Conservation (phyloP, 139 green algal species). For the Coccomyxa sp. region DNA sequence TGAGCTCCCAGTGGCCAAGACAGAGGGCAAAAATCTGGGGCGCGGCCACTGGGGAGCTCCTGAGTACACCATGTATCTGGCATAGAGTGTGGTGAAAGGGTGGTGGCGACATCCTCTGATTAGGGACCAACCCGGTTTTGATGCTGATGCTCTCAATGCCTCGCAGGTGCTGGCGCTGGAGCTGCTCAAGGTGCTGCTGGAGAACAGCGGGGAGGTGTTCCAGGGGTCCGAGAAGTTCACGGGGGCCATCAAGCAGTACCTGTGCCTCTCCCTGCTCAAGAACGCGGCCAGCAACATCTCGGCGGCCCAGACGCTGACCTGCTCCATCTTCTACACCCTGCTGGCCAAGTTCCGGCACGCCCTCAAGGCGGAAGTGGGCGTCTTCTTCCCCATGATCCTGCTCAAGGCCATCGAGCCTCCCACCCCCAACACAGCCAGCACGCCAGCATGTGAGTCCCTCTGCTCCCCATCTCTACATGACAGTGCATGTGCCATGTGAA, state of each 20-base stretch:
- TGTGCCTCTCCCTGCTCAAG: slow-evolving; percentile 93
- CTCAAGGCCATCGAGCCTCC: slow-evolving; percentile 78
- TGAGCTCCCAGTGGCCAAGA: too few species aligned
- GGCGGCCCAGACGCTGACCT: slow-evolving; percentile 52
- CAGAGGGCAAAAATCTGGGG: too few species aligned
- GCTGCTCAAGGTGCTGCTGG: slow-evolving; percentile 93
- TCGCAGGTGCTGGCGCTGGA: slow-evolving; percentile 91
- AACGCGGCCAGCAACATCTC: slow-evolving; percentile 73
- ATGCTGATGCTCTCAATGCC: too few species aligned
- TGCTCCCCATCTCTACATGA: too few species aligned
- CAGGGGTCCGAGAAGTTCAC: slow-evolving; percentile 74
- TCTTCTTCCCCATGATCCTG: slow-evolving; percentile 98
- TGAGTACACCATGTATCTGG: too few species aligned
- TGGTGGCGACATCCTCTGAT: too few species aligned
- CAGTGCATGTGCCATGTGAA: too few species aligned
- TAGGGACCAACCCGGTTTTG: too few species aligned
- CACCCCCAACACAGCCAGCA: neutral
- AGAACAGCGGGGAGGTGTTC: slow-evolving; percentile 90
- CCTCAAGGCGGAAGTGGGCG: slow-evolving; percentile 92
- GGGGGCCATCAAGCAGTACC: slow-evolving; percentile 87
- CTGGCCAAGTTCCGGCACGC: slow-evolving; percentile 71
- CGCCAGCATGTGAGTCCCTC: slow-evolving; percentile 8
- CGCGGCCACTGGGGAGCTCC: too few species aligned
- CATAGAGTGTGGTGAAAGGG: too few species aligned
- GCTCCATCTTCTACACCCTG: slow-evolving; percentile 91